Evolutionary conservation across 495 filamentous ascomycete genomes (phyloP), one percentile per base, ranked within the genome.

Genomic region (Lasiosphaeris hirsuta): DNA sequence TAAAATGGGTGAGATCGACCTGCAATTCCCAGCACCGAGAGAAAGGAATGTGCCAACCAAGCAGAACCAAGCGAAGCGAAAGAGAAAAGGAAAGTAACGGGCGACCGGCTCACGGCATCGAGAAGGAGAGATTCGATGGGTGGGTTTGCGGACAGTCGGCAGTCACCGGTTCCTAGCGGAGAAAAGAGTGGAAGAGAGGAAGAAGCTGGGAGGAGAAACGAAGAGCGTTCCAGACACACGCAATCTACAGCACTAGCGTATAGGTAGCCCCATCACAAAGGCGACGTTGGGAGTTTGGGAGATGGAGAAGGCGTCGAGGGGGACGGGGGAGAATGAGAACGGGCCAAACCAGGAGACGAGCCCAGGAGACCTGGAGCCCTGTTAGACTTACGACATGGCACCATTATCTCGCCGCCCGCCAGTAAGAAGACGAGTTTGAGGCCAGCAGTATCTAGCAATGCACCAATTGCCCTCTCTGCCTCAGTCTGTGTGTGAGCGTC

Each of bases 31-130:
- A 54, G 54, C 60, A 64, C 61, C 62, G 56, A 49, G 36, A 51
- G 14, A 58, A 39, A 62, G 47, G 43, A 61, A 36, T 54, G 42
- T 42, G 40, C n/a, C 40, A 15, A 51, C 35, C 35, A 38, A 56
- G 37, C 48, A 43, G 34, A 50, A 50, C 40, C 55, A 49, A 59
- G 59, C 39, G 56, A 49, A 59, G 59, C 39, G 57, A 63, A 68
- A 57, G 61, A 63, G 42, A 51, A 61, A 53, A 66, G 68, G 60
- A 73, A 71, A 69, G 55, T 62, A 65, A 65, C 58, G 36, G 59
- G 64, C 66, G 63, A 72, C 62, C 23, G 43, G 30, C 37, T 55
- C 53, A 55, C 53, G 53, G 46, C 53, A 61, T 58, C 39, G 63
- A 62, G 61, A 61, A 45, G 19, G 63, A 67, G 53, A 63, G 60